Evolutionary conservation across 1,284 basidiomycete genomes (phyloP).

Genomic region (Rhodotorula glutinis): DNA sequence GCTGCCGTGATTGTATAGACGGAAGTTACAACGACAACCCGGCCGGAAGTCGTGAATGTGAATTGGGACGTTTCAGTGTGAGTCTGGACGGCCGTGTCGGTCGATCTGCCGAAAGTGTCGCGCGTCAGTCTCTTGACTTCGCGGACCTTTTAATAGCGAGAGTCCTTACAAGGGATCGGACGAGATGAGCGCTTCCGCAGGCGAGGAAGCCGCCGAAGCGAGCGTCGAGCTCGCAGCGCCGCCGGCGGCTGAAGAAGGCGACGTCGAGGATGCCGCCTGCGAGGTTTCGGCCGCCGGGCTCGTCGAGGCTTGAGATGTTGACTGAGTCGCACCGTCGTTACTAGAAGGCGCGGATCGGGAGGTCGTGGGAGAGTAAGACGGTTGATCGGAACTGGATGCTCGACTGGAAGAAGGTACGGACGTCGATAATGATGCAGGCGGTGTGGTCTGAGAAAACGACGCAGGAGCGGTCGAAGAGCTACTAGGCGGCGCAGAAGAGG

Average conservation of each 20-base stretch:
- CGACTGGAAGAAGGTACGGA: not conserved
- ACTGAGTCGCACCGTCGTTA: no score
- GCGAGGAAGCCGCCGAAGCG: not conserved
- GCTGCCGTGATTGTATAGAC: constrained; percentile 36
- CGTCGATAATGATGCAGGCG: not conserved
- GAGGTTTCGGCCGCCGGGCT: not conserved
- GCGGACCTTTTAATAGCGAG: no score
- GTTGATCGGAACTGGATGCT: not conserved
- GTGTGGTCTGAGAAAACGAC: not conserved
- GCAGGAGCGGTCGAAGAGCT: not conserved
- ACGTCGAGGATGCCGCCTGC: not conserved
- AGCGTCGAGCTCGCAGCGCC: not conserved
- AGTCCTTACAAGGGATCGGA: not conserved
- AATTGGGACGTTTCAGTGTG: constrained; percentile 21
- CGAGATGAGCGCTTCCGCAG: not conserved
- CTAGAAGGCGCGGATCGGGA: not conserved
- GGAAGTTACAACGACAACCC: constrained; percentile 35
- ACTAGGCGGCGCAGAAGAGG: not conserved
- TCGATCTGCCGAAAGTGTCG: not conserved
- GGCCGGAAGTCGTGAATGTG: constrained; percentile 34
- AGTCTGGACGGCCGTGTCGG: constrained; percentile 11
- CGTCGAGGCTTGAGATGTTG: not conserved
- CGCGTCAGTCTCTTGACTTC: no score
- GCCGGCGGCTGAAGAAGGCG: not conserved
- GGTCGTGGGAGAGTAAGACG: not conserved